Conservation (phyloP, 2,329 filamentous ascomycete species). For the Niveomyces coronatus region DNA sequence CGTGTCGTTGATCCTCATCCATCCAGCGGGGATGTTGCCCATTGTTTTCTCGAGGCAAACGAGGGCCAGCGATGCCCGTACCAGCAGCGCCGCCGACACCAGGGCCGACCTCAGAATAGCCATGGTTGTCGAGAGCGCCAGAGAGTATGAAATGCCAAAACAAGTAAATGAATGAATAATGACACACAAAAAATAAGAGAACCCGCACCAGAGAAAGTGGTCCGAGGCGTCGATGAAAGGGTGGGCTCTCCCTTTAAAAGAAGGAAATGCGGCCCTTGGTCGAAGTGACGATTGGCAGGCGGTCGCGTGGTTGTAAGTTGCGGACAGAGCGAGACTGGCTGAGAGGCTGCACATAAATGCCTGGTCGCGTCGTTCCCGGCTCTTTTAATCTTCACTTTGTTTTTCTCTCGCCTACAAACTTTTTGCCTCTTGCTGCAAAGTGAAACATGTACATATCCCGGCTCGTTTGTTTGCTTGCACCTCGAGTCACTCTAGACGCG, state of each 20-base stretch:
- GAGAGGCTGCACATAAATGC: no score
- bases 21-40: conserved; percentile 5
- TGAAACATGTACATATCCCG: no score
- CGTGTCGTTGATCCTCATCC: conserved; percentile 14
- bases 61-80: conserved; percentile 3
- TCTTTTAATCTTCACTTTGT: no score
- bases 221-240: no score
- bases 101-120: conserved; percentile 2
- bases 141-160: neutral
- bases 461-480: no score
- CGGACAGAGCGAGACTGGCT: no score
- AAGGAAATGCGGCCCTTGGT: conserved; percentile 1
- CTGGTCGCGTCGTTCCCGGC: no score
- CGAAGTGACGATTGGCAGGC: neutral
- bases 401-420: no score
- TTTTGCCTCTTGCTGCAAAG: no score
- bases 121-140: neutral
- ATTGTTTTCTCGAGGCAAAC: conserved; percentile 9
- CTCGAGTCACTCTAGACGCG: no score
- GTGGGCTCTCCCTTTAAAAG: neutral
- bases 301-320: no score
- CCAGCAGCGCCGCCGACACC: conserved; percentile 5
- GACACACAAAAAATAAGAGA: neutral
- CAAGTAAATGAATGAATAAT: neutral
- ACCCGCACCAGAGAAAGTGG: no score